Conservation (phyloP, 805 yeast species). For the Nakazawaea pomicola region DNA sequence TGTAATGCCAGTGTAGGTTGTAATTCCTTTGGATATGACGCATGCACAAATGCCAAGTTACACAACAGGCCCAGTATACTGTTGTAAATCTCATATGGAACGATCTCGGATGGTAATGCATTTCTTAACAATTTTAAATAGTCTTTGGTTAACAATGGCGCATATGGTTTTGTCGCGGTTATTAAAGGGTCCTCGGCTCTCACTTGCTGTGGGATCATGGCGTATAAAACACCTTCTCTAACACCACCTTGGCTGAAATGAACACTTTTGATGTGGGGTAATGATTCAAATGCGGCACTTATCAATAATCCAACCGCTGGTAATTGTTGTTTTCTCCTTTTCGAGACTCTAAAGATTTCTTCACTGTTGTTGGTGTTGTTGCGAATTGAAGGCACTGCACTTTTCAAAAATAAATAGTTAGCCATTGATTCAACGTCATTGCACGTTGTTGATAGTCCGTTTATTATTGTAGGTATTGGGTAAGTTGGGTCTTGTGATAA, state of each 20-base stretch:
- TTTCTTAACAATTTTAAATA: constrained; percentile 49
- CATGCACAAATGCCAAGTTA: constrained; percentile 70
- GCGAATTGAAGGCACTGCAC: constrained; percentile 44
- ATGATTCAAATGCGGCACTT: constrained; percentile 55
- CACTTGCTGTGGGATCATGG: constrained; percentile 51
- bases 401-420: constrained; percentile 45
- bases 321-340: constrained; percentile 57
- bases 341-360: constrained; percentile 59
- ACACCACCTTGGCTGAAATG: constrained; percentile 76
- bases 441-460: constrained; percentile 59
- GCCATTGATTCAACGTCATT: constrained; percentile 46
- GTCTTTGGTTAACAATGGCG: constrained; percentile 57
- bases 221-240: constrained; percentile 68
- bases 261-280: constrained; percentile 56
- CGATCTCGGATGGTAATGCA: constrained; percentile 47
- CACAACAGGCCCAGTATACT: constrained; percentile 69
- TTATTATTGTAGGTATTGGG: constrained; percentile 66
- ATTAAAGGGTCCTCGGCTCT: constrained; percentile 64
- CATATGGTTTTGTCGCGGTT: constrained; percentile 67
- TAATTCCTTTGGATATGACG: constrained; percentile 70
- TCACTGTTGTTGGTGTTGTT: constrained; percentile 27
- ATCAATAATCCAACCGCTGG: constrained; percentile 66
- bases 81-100: constrained; percentile 51
- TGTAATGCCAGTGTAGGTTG: constrained; percentile 72
- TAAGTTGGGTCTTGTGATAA: constrained; percentile 46